Evolutionary conservation across 805 yeast genomes (phyloP).

Genomic region (Kuraishia cidri): DNA sequence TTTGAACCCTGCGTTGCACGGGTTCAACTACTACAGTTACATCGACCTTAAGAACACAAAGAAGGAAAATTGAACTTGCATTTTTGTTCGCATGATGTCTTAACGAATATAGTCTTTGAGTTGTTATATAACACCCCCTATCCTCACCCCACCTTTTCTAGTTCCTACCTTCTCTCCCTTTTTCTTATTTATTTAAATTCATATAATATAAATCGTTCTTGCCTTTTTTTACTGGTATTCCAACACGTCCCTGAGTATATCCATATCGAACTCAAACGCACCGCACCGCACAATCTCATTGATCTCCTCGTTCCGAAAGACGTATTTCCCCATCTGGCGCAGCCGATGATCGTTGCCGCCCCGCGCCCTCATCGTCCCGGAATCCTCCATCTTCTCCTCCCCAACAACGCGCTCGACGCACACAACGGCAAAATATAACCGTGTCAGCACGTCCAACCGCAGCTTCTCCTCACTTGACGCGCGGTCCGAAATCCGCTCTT

Average conservation of each 20-base stretch:
- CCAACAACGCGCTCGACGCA: conserved; percentile 11
- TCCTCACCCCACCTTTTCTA: too few relatives aligned
- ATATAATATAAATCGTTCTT: too few relatives aligned
- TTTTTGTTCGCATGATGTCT: not conserved
- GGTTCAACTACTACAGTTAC: conserved; percentile 15
- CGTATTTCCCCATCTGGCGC: conserved; percentile 27
- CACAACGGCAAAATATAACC: conserved; percentile 32
- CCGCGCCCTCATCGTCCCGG: not conserved
- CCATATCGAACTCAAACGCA: conserved; percentile 22
- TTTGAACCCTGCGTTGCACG: conserved; percentile 19
- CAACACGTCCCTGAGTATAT: too few relatives aligned
- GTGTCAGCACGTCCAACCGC: conserved; percentile 27
- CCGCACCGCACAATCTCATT: conserved; percentile 26
- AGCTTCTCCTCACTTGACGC: conserved; percentile 14
- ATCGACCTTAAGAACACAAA: conserved; percentile 10
- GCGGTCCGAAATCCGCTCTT: conserved; percentile 32
- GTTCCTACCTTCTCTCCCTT: too few relatives aligned
- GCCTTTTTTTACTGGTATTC: too few relatives aligned
- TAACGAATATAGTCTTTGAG: not conserved
- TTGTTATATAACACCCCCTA: not conserved
- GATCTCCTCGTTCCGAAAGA: conserved; percentile 32
- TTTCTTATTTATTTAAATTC: too few relatives aligned
- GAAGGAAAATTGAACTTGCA: not conserved
- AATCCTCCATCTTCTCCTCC: not conserved
- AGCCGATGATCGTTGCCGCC: conserved; percentile 4